Base-by-base conservation (phyloP, 352 stramenopile genomes). In the Pythium dissimile region DNA sequence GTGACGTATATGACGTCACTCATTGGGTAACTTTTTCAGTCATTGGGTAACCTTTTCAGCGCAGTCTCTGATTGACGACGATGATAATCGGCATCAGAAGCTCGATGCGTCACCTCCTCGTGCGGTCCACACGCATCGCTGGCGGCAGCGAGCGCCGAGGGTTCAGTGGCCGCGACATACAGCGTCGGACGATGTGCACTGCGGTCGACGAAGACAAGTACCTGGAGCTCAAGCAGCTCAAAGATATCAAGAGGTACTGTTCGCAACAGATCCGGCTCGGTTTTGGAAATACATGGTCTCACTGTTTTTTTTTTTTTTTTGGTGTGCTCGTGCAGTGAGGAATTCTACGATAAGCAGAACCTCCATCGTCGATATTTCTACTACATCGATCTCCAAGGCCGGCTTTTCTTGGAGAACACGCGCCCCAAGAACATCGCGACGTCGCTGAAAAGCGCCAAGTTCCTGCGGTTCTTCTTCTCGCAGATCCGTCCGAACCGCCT, bases 381-480 rank as follows among this genome's bases (percentile, higher is more conserved):
- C 62, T 89, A 92, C 60, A 71, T 93, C 39, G 84, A 93, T 53
- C 61, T 93, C 23, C 84, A 93, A 74, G 84, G 84, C 0, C 80
- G 82, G 5, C 47, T 93, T 35, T 91, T 91, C 42, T 51, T 91
- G 12, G 84, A 93, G 68, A 73, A 93, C 67, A 90, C 79, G 8
- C 71, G 75, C 11, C 84, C 84, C 10, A 93, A 93, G 62, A 93
- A 91, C 72, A 90, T 93, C 16, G 84, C 84, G 32, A 93, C 84
- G 48, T 90, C 77, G 7, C 64, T 93, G 15, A 93, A 93, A 42
- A 91, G 80, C 46, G 65, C 72, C 69, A 90, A 90, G 59, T 93
- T 93, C 46, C 62, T 93, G 58, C 67, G 69, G 9, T 93, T 93
- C 54, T 93, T 93, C 69, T 93, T 90, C 60, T 80, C 71, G 9